A percentile compares a stretch with the other conserved stretches of the same genome.
These are phyloP conservation scores for Xylaria sp. DNA, from an alignment of 2,329 filamentous ascomycete genomes.

Conservation along the genomic window DNA sequence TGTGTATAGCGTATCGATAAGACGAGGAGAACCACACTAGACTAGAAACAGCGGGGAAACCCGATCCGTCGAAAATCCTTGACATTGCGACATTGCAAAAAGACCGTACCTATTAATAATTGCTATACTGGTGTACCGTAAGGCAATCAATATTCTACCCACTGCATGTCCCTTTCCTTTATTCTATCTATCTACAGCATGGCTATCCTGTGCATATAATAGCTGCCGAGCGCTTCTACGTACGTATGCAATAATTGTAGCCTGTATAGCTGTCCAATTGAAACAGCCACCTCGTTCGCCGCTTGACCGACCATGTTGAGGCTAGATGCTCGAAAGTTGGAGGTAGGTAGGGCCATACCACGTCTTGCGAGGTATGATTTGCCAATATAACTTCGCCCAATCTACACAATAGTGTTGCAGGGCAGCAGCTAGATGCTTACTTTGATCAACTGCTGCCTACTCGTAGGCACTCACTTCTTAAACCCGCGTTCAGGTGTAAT, in stretches of 20 bases:
- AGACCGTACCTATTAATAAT: not conserved
- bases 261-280: not conserved
- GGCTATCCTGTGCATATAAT: not conserved
- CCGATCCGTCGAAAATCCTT: constrained; percentile 10
- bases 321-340: not conserved
- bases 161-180: not conserved
- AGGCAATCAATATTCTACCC: not conserved
- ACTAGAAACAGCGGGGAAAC: not conserved
- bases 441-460: too few relatives aligned
- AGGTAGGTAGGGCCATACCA: constrained; percentile 8
- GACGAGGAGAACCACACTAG: not conserved
- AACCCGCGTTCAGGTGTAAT: not conserved
- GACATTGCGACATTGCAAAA: not conserved
- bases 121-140: not conserved
- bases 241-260: not conserved
- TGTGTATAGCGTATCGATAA: constrained; percentile 34
- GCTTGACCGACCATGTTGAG: not conserved
- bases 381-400: constrained; percentile 14
- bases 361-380: constrained; percentile 19
- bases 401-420: not conserved
- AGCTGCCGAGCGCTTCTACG: not conserved
- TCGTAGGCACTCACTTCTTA: too few relatives aligned
- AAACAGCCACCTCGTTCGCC: not conserved
- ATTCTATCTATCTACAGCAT: not conserved
- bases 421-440: too few relatives aligned